Evolutionary conservation across 352 stramenopile species (phyloP), one percentile per base, ranked within the genome.

Genomic region (Aphanomyces astaci): DNA sequence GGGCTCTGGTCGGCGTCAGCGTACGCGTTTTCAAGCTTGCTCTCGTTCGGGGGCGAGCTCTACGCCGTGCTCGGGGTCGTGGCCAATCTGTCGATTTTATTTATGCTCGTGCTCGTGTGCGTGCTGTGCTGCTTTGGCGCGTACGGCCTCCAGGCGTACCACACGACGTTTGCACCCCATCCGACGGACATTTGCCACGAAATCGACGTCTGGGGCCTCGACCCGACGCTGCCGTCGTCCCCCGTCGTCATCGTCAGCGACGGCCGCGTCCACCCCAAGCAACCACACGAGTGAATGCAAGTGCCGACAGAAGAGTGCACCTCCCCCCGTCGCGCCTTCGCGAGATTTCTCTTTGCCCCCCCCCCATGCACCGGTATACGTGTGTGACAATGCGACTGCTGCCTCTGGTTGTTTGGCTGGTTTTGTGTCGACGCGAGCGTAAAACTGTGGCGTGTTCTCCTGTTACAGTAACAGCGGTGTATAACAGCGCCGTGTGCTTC

Each of bases 41-140:
- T 86, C 15, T 72, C 75, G 3, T 88, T 88, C 48, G 76, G 80
- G 1, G 78, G 79, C 27, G 77, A 87, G 60, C 87, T 88, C 62
- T 90, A 86, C 52, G 76, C 77, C 5, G 78, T 87, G 52, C 33
- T 88, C 17, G 73, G 67, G 28, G 72, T 81, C 25, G 78, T 77
- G 4, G 72, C 66, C 2, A 62, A 31, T 19, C 17, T 78, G 65
- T 80, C 78, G 4, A 78, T 82, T 11, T 63, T 80, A 7, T 70
- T 78, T 3, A 64, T 87, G 13, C 22, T 51, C n/a, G n/a, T 65
- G 15, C 40, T 65, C 3, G 17, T 48, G 4, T 54, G 56, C 27
- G 39, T 25, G n/a, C 27, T 65, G 2, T 65, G 56, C 22, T 48
- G 36, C 39, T 65, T 65, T 36, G 56, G 56, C 4, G 33, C 31